These are phyloP conservation scores for Lactifluus piperatus DNA, from an alignment of 768 basidiomycete species.

Conservation along the genomic window DNA sequence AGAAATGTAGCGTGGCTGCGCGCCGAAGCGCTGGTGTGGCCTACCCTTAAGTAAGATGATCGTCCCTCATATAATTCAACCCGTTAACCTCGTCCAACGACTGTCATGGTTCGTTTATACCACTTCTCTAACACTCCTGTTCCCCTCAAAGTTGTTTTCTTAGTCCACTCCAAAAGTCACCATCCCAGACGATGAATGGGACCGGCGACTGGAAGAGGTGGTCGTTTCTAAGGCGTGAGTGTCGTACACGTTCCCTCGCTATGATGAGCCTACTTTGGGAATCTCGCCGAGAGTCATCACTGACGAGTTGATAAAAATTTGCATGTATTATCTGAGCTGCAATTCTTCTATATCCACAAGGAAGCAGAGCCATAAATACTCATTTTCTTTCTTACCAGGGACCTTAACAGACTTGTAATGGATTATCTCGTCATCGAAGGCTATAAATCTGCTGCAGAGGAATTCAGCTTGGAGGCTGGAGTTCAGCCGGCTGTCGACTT, in stretches of 20 bases:
- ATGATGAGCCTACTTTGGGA: conserved; percentile 85
- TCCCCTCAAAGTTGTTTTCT: conserved; percentile 3
- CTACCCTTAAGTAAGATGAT: conserved; percentile 6
- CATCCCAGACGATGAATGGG: conserved; percentile 83
- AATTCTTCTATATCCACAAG: conserved; percentile 16
- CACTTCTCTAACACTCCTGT: conserved; percentile 6
- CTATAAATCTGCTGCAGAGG: conserved; percentile 91
- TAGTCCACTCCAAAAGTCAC: conserved; percentile 40
- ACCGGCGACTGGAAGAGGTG: conserved; percentile 71
- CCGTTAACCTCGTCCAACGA: background rate
- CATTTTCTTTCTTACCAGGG: conserved; percentile 41
- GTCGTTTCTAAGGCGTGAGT: conserved; percentile 87
- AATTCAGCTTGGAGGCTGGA: conserved; percentile 85
- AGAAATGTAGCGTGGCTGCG: no score
- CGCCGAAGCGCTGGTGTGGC: background rate
- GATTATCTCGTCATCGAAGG: conserved; percentile 98
- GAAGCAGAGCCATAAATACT: conserved; percentile 22
- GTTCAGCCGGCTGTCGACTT: conserved; percentile 74
- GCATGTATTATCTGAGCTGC: conserved; percentile 83
- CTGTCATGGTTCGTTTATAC: conserved; percentile 20
- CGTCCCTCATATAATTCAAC: background rate
- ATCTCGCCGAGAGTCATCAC: conserved; percentile 84
- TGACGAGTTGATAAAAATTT: conserved; percentile 58
- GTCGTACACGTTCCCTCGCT: conserved; percentile 15
- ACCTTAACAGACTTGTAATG: conserved; percentile 90